Conservation (phyloP, 352 stramenopile genomes). For the Pythium myriotylum region DNA sequence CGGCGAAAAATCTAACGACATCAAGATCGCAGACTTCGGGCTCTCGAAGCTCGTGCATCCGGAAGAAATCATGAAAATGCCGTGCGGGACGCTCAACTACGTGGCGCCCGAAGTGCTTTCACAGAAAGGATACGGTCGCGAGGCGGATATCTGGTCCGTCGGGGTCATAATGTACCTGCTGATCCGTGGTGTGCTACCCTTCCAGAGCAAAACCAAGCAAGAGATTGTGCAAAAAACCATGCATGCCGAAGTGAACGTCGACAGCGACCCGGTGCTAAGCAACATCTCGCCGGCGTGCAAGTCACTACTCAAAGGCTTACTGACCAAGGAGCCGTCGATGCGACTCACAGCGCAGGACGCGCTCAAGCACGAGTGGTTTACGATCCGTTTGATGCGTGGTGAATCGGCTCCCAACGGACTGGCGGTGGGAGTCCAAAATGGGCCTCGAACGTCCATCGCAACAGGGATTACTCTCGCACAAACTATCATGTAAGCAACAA, state of each 20-base stretch:
- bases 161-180: constrained; percentile 94
- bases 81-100: constrained; percentile 93
- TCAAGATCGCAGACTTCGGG: constrained; percentile 94
- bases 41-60: constrained; percentile 92
- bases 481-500: constrained; percentile 21
- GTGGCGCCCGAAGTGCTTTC: constrained; percentile 93
- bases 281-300: constrained; percentile 63
- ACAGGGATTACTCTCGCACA: constrained; percentile 5
- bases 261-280: constrained; percentile 58
- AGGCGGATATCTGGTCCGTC: constrained; percentile 93
- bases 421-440: constrained; percentile 11
- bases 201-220: constrained; percentile 90
- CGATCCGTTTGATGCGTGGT: constrained; percentile 4
- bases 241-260: constrained; percentile 82
- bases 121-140: constrained; percentile 85
- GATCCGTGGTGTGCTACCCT: constrained; percentile 87
- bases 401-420: constrained; percentile 18
- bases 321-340: constrained; percentile 83
- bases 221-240: constrained; percentile 94
- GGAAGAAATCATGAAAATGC: constrained; percentile 93
- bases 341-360: constrained; percentile 83
- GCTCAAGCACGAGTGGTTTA: constrained; percentile 85
- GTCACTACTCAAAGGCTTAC: constrained; percentile 70
- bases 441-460: constrained; percentile 30
- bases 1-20: constrained; percentile 81